Percentiles rank a stretch among this genome's conserved stretches.
Conservation (phyloP, 768 basidiomycete genomes). For the Auricularia sp. region DNA sequence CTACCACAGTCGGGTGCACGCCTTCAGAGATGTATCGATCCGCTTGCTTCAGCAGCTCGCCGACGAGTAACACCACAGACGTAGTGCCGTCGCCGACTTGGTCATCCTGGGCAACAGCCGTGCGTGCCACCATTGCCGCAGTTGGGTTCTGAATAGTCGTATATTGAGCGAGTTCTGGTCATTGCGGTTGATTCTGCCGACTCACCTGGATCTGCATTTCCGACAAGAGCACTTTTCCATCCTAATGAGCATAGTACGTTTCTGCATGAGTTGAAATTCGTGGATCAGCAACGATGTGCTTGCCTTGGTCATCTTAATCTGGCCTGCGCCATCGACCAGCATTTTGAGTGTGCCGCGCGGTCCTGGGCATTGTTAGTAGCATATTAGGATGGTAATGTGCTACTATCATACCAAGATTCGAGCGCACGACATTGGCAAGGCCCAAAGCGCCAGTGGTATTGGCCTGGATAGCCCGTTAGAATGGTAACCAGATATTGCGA, state of each 20-base stretch:
- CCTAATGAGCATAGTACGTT: slow-evolving; percentile 26
- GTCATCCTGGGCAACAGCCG: slow-evolving; percentile 97
- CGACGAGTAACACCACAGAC: slow-evolving; percentile 90
- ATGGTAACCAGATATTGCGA: slow-evolving; percentile 9
- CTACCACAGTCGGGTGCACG: slow-evolving; percentile 94
- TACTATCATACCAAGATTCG: slow-evolving; percentile 70
- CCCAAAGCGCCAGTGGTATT: slow-evolving; percentile 94
- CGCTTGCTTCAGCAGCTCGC: slow-evolving; percentile 92
- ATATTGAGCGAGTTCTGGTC: no score
- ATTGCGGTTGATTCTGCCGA: neutral
- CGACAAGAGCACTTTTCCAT: slow-evolving; percentile 93
- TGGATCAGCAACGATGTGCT: neutral
- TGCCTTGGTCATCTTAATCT: slow-evolving; percentile 98
- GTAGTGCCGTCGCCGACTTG: slow-evolving; percentile 99
- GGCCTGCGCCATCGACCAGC: slow-evolving; percentile 96
- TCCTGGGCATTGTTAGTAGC: slow-evolving; percentile 37
- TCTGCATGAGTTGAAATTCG: neutral
- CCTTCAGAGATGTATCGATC: slow-evolving; percentile 97
- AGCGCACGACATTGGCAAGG: slow-evolving; percentile 92
- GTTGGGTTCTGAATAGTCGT: slow-evolving; percentile 58
- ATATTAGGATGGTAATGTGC: slow-evolving; percentile 1
- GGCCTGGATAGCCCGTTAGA: slow-evolving; percentile 40
- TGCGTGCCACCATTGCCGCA: slow-evolving; percentile 97
- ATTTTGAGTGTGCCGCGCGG: slow-evolving; percentile 98
- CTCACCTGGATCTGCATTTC: slow-evolving; percentile 92